phyloP scores from a whole-genome alignment of 371 early-diverging fungal species.

The Mortierella sp. region DNA sequence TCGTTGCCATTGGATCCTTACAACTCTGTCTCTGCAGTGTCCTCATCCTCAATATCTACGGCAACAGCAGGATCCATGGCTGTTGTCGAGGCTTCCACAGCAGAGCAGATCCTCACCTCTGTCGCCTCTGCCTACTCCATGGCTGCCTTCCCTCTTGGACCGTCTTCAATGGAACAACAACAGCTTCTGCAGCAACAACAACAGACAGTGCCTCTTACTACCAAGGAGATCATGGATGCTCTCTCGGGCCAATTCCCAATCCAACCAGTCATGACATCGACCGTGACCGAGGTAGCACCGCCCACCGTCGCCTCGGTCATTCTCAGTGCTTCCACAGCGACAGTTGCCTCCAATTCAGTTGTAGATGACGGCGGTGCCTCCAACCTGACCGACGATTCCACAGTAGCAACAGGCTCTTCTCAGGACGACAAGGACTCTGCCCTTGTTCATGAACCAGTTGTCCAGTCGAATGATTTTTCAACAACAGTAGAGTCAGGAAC shows the following conservation, averaged over 20 bases:
- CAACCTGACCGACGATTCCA: not conserved
- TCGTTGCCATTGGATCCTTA: constrained; percentile 5
- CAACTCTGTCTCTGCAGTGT: not conserved
- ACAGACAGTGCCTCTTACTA: constrained; percentile 43
- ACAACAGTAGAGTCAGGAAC: not conserved
- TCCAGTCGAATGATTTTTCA: not conserved
- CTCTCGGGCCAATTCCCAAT: constrained; percentile 49
- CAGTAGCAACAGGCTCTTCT: not conserved
- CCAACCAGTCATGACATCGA: constrained; percentile 24
- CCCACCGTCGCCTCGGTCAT: not conserved
- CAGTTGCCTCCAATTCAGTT: not conserved
- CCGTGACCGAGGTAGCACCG: not conserved
- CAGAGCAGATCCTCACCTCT: constrained; percentile 18
- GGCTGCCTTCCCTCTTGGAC: constrained; percentile 2
- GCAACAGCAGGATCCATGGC: not conserved
- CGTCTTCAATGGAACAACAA: not conserved
- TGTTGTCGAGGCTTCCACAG: not conserved
- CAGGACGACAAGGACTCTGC: not conserved
- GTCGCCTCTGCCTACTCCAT: constrained; percentile 1
- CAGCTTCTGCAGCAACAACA: not conserved
- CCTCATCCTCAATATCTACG: not conserved
- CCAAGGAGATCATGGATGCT: constrained; percentile 53
- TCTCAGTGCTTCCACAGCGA: not conserved
- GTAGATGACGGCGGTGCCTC: not conserved
- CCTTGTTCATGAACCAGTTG: not conserved